These are phyloP conservation scores for Saccharomyces hybrid DNA, from an alignment of 1,139 yeast genomes.

Conservation along the genomic window DNA sequence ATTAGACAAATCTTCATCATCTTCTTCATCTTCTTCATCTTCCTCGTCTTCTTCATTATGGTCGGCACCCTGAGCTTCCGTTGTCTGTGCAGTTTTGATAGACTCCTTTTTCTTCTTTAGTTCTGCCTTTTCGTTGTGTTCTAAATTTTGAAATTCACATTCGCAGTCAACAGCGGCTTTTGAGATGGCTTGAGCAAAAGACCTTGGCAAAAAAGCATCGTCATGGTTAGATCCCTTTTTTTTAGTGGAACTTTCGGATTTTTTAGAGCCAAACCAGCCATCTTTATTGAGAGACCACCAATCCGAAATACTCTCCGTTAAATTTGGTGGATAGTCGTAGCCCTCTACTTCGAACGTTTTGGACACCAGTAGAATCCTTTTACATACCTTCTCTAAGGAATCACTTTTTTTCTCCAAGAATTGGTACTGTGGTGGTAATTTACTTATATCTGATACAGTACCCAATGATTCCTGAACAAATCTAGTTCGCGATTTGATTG, in stretches of 20 bases:
- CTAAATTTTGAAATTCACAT: constrained; percentile 27
- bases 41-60: constrained; percentile 6
- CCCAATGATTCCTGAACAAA: constrained; percentile 62
- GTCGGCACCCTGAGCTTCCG: constrained; percentile 30
- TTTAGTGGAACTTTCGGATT: constrained; percentile 2
- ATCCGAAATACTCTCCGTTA: constrained; percentile 50
- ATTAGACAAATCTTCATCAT: constrained; percentile 27
- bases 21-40: constrained; percentile 25
- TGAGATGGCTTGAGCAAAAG: constrained; percentile 44
- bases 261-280: constrained; percentile 15
- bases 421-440: constrained; percentile 66
- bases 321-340: constrained; percentile 70
- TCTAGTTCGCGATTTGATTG: constrained; percentile 27
- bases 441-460: constrained; percentile 59
- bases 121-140: constrained; percentile 14
- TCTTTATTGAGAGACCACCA: constrained; percentile 39
- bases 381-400: constrained; percentile 50
- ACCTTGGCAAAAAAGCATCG: constrained; percentile 37
- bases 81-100: constrained; percentile 34
- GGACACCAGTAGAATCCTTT: constrained; percentile 51
- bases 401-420: constrained; percentile 62
- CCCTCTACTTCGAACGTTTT: constrained; percentile 54
- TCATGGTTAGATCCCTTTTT: constrained; percentile 9
- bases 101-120: constrained; percentile 34
- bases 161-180: constrained; percentile 40